phyloP scores from a whole-genome alignment of 176 grass and related monocot species.

The Pontederia paniculata region DNA sequence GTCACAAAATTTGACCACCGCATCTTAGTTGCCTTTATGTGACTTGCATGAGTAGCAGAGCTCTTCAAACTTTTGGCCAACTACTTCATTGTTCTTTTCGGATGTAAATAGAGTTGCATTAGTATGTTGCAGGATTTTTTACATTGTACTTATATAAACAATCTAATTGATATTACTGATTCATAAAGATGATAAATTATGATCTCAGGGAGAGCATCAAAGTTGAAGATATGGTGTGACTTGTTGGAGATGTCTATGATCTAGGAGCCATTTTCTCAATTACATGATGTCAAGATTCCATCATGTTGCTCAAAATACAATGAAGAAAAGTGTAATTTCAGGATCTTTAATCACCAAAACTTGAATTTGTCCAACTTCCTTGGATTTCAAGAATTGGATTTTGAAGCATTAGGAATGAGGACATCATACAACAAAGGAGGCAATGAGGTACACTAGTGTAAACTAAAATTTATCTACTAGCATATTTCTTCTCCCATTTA shows the following conservation, averaged over 20 bases:
- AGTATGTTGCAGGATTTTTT: no score
- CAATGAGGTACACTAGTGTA: conserved; percentile 44
- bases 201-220: conserved; percentile 48
- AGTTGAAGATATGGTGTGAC: conserved; percentile 49
- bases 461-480: conserved; percentile 7
- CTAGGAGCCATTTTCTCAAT: conserved; percentile 60
- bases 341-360: conserved; percentile 57
- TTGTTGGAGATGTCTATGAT: conserved; percentile 62
- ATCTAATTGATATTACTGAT: no score
- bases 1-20: no score
- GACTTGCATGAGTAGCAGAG: no score
- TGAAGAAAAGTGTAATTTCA: conserved; percentile 86
- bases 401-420: conserved; percentile 74
- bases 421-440: conserved; percentile 86
- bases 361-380: conserved; percentile 78
- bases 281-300: conserved; percentile 76
- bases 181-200: no score
- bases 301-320: conserved; percentile 9
- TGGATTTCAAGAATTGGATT: conserved; percentile 77
- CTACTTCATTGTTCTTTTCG: no score
- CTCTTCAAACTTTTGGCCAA: no score
- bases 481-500: conserved; percentile 1
- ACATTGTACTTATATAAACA: no score
- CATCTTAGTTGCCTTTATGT: no score
- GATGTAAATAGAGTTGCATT: no score